Evolutionary conservation across 2,329 filamentous ascomycete genomes (phyloP), one percentile per base, ranked within the genome.

Genomic region (Cordyceps tenuipes): DNA sequence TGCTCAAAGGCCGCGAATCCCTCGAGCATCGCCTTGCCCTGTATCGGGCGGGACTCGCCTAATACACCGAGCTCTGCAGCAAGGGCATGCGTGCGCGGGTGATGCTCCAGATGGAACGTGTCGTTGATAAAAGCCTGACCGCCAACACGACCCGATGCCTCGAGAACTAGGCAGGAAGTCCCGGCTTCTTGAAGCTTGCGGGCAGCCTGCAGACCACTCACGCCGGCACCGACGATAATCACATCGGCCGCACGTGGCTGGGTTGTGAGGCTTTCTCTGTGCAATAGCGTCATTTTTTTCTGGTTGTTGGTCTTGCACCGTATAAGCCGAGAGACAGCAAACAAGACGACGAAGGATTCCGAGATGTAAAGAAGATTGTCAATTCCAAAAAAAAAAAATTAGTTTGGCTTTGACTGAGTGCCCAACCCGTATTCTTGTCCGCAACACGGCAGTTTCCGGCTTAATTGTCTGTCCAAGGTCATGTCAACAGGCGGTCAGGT

Each of bases 141-240:
- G 26, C 59, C 52, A 36, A 61, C 31, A 17, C 19, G 12, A 9
- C 43, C 48, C n/a, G 59, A 39, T 9, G 36, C 36, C 46, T 66
- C 64, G 26, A 69, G 61, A 15, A 69, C 63, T 6, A 68, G 55
- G 59, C 65, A 68, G 13, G 63, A 65, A 12, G 64, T 19, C 2
- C 68, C 68, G 26, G 64, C 59, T 46, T 64, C 59, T 47, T 68
- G 66, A 3, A 68, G 55, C 8, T 64, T 57, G 57, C 58, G 53
- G 12, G 68, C 66, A 12, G 67, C 63, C 26, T 67, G 62, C 26
- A 69, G 64, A 41, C 68, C 68, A 50, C 66, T 64, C 47, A 67
- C 62, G 41, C 66, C 62, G 39, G 62, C 67, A 17, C 67, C 67
- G 34, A 69, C 63, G 47, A 69, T 62, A 26, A 68, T 63, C 34